These are phyloP conservation scores for Lentinus tigrinus DNA, from an alignment of 768 basidiomycete species.

Conservation along the genomic window DNA sequence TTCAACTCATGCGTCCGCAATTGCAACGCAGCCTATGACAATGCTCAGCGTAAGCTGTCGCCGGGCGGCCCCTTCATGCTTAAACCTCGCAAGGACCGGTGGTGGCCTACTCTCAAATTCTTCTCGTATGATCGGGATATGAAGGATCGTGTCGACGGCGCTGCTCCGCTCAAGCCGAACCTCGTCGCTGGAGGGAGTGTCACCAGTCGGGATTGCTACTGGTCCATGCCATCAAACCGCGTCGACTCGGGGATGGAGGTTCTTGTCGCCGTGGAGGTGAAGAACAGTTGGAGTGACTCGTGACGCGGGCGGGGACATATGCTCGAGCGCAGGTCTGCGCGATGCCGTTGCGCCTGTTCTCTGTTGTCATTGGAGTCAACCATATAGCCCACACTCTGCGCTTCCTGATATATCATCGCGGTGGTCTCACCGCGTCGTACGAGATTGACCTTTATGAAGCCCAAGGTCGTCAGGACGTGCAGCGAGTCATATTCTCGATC, in stretches of 20 bases:
- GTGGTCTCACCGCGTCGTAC: background rate
- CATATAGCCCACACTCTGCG: background rate
- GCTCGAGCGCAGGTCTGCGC: background rate
- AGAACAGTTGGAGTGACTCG: too few species aligned
- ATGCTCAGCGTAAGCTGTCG: background rate
- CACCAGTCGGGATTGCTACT: too few species aligned
- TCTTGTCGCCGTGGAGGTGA: too few species aligned
- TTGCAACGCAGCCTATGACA: background rate
- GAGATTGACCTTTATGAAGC: background rate
- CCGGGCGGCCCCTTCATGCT: background rate
- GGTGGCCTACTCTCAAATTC: background rate
- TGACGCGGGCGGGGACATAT: background rate
- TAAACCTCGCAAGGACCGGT: background rate
- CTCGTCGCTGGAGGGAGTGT: too few species aligned
- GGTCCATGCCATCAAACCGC: too few species aligned
- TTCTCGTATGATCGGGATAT: too few species aligned
- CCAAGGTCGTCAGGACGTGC: background rate
- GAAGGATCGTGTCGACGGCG: background rate
- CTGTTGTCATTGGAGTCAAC: background rate
- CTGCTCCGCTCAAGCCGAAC: too few species aligned
- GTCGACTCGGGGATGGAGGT: too few species aligned
- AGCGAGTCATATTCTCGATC: background rate
- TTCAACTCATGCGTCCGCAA: background rate
- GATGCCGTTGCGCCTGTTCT: background rate
- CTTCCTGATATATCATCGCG: background rate